Evolutionary conservation across 2,329 filamentous ascomycete genomes (phyloP).

Genomic region (Trichocomaceae sp.): DNA sequence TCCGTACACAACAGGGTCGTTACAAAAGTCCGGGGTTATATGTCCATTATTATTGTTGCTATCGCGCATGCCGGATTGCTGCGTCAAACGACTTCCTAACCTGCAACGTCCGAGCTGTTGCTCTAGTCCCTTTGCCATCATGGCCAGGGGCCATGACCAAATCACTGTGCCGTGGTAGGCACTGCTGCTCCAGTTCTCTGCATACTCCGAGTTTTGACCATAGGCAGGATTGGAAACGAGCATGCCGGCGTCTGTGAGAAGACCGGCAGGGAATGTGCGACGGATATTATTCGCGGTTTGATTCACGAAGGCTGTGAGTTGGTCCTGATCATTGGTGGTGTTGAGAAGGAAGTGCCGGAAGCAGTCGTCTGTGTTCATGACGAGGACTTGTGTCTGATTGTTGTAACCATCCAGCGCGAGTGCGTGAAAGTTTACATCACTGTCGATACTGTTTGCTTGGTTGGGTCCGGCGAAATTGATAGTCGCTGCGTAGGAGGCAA

Average conservation of each 20-base stretch:
- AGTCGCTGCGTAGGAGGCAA: conserved; percentile 44
- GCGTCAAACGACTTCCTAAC: not conserved
- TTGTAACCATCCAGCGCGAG: conserved; percentile 51
- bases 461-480: conserved; percentile 42
- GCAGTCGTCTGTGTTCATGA: conserved; percentile 60
- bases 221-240: conserved; percentile 58
- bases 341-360: conserved; percentile 60
- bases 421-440: conserved; percentile 49
- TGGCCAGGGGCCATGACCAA: conserved; percentile 59
- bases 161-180: conserved; percentile 60
- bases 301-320: conserved; percentile 52
- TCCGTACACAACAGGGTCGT: conserved; percentile 35
- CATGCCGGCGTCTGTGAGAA: conserved; percentile 51
- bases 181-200: conserved; percentile 49
- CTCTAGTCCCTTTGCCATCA: conserved; percentile 57
- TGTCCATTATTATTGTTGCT: not conserved
- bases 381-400: conserved; percentile 44
- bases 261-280: conserved; percentile 52
- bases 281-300: conserved; percentile 53
- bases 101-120: conserved; percentile 51
- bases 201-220: conserved; percentile 42
- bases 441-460: conserved; percentile 37
- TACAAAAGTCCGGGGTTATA: conserved; percentile 49
- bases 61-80: not conserved
- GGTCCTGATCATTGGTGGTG: conserved; percentile 47